Evolutionary conservation across 306 rosid genomes (phyloP).

Genomic region (Fagus sylvatica): DNA sequence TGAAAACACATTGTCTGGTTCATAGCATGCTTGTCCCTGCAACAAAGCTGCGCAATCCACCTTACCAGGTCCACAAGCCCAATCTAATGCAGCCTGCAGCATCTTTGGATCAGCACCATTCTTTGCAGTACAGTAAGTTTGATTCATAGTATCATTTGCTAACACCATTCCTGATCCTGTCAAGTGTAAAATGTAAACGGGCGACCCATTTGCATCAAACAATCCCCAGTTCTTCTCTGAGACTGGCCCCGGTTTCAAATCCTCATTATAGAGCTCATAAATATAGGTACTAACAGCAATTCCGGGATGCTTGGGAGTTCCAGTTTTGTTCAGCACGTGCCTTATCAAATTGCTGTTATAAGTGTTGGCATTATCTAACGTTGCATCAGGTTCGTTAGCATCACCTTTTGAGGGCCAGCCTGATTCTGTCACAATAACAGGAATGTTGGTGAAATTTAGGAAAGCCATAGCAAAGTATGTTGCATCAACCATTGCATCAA

Average conservation of each 20-base stretch:
- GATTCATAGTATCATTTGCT: slow-evolving; percentile 71
- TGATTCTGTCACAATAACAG: slow-evolving; percentile 72
- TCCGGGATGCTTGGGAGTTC: slow-evolving; percentile 81
- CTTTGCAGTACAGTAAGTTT: slow-evolving; percentile 68
- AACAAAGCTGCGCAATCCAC: slow-evolving; percentile 75
- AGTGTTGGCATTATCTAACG: slow-evolving; percentile 73
- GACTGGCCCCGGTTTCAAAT: slow-evolving; percentile 49
- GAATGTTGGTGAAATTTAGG: slow-evolving; percentile 68
- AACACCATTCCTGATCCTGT: slow-evolving; percentile 62
- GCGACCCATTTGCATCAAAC: slow-evolving; percentile 58
- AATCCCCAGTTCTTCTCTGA: slow-evolving; percentile 91
- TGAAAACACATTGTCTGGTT: slow-evolving; percentile 73
- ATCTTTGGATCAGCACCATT: slow-evolving; percentile 73
- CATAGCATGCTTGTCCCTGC: slow-evolving; percentile 87
- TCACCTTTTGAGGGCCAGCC: slow-evolving; percentile 87
- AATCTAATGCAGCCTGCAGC: slow-evolving; percentile 97
- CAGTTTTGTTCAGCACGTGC: slow-evolving; percentile 71
- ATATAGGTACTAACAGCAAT: slow-evolving; percentile 69
- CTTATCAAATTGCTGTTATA: slow-evolving; percentile 83
- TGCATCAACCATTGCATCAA: slow-evolving; percentile 84
- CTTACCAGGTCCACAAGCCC: slow-evolving; percentile 99
- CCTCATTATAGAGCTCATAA: slow-evolving; percentile 84
- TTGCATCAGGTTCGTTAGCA: slow-evolving; percentile 72
- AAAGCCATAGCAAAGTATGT: slow-evolving; percentile 75
- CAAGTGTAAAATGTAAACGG: slow-evolving; percentile 68